Evolutionary conservation across 768 basidiomycete genomes (phyloP).

Genomic region (Sarcodon sp.): DNA sequence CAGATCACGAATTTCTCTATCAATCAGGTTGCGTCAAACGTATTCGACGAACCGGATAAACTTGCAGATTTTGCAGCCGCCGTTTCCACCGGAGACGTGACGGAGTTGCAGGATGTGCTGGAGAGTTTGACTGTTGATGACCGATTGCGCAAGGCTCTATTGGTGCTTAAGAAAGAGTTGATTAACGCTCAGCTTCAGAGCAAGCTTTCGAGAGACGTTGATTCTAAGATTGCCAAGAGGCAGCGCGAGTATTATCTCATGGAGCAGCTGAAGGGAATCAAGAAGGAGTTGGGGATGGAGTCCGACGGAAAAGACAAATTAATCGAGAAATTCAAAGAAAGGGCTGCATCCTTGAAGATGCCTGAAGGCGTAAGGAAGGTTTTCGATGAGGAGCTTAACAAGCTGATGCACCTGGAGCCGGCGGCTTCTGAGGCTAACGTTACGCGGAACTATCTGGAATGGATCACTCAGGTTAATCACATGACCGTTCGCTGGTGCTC

Average conservation of each 20-base stretch:
- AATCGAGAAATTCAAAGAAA: constrained; percentile 84
- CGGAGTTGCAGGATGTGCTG: constrained; percentile 87
- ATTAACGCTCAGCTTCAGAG: constrained; percentile 93
- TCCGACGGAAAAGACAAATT: constrained; percentile 91
- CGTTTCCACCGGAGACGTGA: constrained; percentile 84
- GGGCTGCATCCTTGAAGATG: constrained; percentile 76
- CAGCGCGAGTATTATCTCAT: constrained; percentile 93
- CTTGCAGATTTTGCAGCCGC: constrained; percentile 97
- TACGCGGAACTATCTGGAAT: constrained; percentile 89
- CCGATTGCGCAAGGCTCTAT: constrained; percentile 75
- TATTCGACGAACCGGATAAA: constrained; percentile 96
- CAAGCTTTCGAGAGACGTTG: constrained; percentile 87
- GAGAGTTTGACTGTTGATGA: constrained; percentile 82
- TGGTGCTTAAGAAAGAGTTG: constrained; percentile 94
- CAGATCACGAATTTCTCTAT: constrained; percentile 96
- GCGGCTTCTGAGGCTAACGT: constrained; percentile 90
- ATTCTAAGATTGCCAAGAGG: constrained; percentile 87
- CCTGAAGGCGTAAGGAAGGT: constrained; percentile 84
- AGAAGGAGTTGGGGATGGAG: constrained; percentile 94
- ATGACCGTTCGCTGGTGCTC: constrained; percentile 3
- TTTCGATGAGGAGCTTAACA: constrained; percentile 91
- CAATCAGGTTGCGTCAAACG: constrained; percentile 82
- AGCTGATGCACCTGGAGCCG: constrained; percentile 81
- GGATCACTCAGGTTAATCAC: constrained; percentile 59
- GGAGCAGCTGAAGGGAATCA: constrained; percentile 94